Evolutionary conservation across 805 yeast species (phyloP).

Genomic region (Saccharomyces kudriavzevii): DNA sequence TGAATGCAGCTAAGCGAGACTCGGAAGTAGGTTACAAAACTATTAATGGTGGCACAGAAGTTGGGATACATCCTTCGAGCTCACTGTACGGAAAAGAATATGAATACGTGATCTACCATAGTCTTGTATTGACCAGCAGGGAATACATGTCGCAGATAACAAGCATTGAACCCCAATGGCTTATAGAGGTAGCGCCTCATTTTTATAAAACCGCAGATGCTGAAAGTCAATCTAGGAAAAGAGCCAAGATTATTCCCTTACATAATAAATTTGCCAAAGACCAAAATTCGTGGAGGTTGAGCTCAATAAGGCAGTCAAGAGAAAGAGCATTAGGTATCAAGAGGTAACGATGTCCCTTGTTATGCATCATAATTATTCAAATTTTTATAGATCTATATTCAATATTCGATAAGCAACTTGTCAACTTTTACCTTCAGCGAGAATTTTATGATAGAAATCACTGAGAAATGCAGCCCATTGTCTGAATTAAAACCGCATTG

Average conservation of each 20-base stretch:
- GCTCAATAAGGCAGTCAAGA: constrained; percentile 33
- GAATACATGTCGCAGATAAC: constrained; percentile 91
- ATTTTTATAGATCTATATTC: neutral
- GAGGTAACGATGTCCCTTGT: constrained; percentile 11
- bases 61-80: constrained; percentile 82
- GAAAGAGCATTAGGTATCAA: constrained; percentile 27
- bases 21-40: constrained; percentile 68
- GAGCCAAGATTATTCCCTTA: constrained; percentile 67
- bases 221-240: constrained; percentile 43
- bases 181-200: constrained; percentile 58
- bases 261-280: constrained; percentile 50
- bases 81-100: constrained; percentile 54
- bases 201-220: constrained; percentile 62
- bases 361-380: constrained; percentile 13
- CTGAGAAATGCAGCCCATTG: neutral
- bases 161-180: constrained; percentile 75
- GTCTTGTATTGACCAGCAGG: constrained; percentile 69
- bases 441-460: neutral
- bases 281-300: constrained; percentile 72
- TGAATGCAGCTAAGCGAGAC: constrained; percentile 58
- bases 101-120: constrained; percentile 76
- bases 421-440: neutral
- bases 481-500: neutral
- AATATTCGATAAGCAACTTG: neutral
- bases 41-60: constrained; percentile 64